Evolutionary conservation across 1,139 yeast species (phyloP).

Genomic region (Ashbya aceris): DNA sequence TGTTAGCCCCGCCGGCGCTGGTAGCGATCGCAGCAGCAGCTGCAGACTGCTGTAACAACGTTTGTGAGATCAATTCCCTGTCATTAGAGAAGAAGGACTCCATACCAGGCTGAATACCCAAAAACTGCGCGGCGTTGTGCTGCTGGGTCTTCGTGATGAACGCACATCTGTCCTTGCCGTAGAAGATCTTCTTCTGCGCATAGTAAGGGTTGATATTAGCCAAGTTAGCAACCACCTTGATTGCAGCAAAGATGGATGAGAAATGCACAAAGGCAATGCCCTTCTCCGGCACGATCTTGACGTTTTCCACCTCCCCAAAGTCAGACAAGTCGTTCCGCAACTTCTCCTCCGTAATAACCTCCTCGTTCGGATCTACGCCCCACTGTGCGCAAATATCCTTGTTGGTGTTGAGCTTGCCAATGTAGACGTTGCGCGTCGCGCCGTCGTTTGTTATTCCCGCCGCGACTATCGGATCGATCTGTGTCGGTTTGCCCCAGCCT

Average conservation of each 20-base stretch:
- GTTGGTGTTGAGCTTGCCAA: conserved; percentile 48
- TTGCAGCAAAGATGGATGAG: conserved; percentile 73
- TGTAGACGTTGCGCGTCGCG: conserved; percentile 84
- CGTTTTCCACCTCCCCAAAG: conserved; percentile 75
- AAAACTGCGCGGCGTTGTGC: conserved; percentile 92
- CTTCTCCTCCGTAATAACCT: conserved; percentile 48
- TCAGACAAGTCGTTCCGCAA: conserved; percentile 55
- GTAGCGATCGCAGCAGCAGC: conserved; percentile 76
- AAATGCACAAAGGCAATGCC: conserved; percentile 83
- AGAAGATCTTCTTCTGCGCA: conserved; percentile 57
- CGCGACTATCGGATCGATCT: conserved; percentile 59
- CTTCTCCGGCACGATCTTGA: conserved; percentile 66
- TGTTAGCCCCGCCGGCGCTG: conserved; percentile 69
- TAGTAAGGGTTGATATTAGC: conserved; percentile 50
- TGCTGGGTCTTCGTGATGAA: conserved; percentile 88
- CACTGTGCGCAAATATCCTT: conserved; percentile 11
- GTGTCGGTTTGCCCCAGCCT: conserved; percentile 73
- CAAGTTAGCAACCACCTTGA: conserved; percentile 66
- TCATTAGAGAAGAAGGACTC: conserved; percentile 80
- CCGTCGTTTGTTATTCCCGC: conserved; percentile 75
- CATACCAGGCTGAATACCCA: conserved; percentile 85
- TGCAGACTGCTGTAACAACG: conserved; percentile 56
- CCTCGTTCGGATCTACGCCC: conserved; percentile 12
- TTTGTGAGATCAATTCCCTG: conserved; percentile 30
- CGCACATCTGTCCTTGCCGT: conserved; percentile 83